Evolutionary conservation across 768 basidiomycete genomes (phyloP), one percentile per base, ranked within the genome.

Genomic region (Lactarius quietus): DNA sequence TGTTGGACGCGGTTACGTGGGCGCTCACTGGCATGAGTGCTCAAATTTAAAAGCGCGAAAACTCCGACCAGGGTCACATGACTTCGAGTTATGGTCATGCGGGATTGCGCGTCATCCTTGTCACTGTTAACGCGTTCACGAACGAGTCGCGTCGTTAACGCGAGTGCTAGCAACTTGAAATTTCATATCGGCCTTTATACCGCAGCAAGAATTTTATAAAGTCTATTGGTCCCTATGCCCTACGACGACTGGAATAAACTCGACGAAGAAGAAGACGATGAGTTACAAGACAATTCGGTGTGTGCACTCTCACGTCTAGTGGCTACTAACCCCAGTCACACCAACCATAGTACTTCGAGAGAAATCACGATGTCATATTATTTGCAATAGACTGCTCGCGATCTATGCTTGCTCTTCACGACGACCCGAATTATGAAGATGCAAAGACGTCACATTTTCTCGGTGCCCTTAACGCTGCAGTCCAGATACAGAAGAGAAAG

Each of bases 381-480:
- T 97, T 98, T 78, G 92, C 90, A 74, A 93, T 99, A 64, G 95
- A 99, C 76, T 93, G 92, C 67, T 96, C 95, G 0, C 80, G 84
- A 61, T 92, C 93, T 14, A 98, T 98, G 96, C 87, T 90, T 29
- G 80, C 79, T 41, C 83, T 88, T 51, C 80, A 80, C 57, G 87
- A 89, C 29, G 85, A 88, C 70, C 83, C 84, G 14, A 78, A 79
- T 61, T 83, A 87, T 64, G 84, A 92, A 76, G 83, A 86, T 58
- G 78, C 80, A 43, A 80, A 88, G 72, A 90, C 86, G 1, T 92
- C 86, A 63, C 89, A 95, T 71, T 74, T 98, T 3, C 87, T 88
- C 70, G 80, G 83, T 23, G 92, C 93, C 0, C 82, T 98, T 28
- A 85, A 93, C 66, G 87, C 88, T 12, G 94, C 92, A 0, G 85